Conservation (phyloP, 345 rosid genomes). For the Heritiera fomes region DNA sequence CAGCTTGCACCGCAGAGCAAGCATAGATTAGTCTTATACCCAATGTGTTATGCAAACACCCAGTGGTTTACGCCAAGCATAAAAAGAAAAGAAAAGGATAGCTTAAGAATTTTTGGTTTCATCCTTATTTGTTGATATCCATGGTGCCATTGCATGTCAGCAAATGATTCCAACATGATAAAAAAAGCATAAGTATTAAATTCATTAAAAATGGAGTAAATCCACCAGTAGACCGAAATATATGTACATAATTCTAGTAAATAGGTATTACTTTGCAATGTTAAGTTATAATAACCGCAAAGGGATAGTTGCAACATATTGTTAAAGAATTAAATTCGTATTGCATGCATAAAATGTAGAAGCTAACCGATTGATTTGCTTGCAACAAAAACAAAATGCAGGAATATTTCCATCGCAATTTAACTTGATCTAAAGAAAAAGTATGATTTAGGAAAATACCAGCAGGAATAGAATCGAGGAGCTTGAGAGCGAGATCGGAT, state of each 20-base stretch:
- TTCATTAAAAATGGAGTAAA: neutral
- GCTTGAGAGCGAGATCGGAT: slow-evolving; percentile 54
- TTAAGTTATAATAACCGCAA: neutral
- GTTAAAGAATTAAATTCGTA: neutral
- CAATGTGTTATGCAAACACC: no score
- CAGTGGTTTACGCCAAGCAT: no score
- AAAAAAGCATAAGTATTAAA: neutral
- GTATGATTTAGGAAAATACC: slow-evolving; percentile 31
- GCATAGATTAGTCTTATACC: no score
- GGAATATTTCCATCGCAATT: neutral
- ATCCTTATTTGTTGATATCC: neutral
- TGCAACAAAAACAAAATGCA: neutral
- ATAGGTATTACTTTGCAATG: neutral
- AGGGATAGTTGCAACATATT: neutral
- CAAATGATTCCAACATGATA: neutral
- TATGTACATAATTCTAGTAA: no score
- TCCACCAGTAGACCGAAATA: neutral
- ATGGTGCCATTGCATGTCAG: neutral
- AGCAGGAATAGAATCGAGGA: slow-evolving; percentile 63
- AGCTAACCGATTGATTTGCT: neutral
- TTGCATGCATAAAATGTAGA: neutral
- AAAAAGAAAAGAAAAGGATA: neutral
- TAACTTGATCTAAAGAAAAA: neutral
- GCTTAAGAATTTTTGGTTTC: neutral
- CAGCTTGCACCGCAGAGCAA: no score